Percentiles rank a stretch among this genome's conserved stretches.
Evolutionary conservation across 257 asterid genomes (phyloP).

Genomic region (Salvia rosmarinus): DNA sequence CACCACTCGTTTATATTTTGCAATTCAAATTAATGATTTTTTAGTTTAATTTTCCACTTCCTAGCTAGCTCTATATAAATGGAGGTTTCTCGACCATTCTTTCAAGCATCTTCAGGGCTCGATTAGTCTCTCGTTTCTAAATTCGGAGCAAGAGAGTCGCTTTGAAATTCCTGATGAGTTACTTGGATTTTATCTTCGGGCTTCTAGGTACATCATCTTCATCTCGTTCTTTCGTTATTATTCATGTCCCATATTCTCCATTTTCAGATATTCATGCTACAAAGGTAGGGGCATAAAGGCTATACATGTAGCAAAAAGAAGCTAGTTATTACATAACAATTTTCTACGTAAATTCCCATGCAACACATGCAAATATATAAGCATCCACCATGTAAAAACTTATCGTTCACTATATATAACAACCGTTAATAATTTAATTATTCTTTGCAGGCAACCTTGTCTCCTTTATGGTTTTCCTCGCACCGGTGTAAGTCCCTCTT

Average conservation of each 20-base stretch:
- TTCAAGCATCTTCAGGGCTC: not conserved
- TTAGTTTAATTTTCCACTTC: not conserved
- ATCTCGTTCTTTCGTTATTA: not conserved
- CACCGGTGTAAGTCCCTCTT: slow-evolving; percentile 65
- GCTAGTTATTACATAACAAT: not conserved
- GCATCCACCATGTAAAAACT: not conserved
- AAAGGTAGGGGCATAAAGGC: not conserved
- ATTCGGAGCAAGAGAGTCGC: not conserved
- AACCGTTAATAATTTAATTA: not conserved
- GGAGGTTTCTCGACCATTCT: slow-evolving; percentile 3
- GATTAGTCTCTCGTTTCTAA: not conserved
- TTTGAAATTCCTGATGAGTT: slow-evolving; percentile 25
- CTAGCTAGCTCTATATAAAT: slow-evolving; percentile 42
- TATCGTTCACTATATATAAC: not conserved
- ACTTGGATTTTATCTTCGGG: slow-evolving; percentile 49
- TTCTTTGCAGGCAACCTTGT: slow-evolving; percentile 50
- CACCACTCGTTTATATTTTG: slow-evolving; percentile 20
- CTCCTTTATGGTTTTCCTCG: slow-evolving; percentile 73
- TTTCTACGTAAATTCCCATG: slow-evolving; percentile 39
- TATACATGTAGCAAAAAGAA: not conserved
- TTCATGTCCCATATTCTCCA: not conserved
- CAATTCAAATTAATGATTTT: not conserved
- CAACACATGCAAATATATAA: slow-evolving; percentile 31
- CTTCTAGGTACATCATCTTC: slow-evolving; percentile 40
- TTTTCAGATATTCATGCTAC: not conserved